Percentiles rank a stretch among this genome's conserved stretches.
Evolutionary conservation across 805 yeast genomes (phyloP).

Genomic region (Starmerella floricola): DNA sequence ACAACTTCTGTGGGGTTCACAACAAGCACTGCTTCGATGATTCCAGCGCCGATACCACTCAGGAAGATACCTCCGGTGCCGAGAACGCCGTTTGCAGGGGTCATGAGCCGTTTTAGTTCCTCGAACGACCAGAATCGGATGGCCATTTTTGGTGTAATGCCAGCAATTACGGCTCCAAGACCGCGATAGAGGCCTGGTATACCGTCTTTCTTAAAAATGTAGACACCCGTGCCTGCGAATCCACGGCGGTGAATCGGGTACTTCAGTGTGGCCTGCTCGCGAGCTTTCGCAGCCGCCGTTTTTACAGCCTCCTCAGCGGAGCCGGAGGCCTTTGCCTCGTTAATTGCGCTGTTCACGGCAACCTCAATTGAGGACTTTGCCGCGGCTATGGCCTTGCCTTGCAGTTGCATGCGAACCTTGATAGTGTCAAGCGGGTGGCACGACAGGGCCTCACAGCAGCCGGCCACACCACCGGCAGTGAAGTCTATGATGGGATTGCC

Average conservation of each 20-base stretch:
- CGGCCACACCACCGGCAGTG: conserved; percentile 94
- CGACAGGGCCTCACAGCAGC: conserved; percentile 90
- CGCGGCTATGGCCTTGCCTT: conserved; percentile 41
- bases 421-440: conserved; percentile 98
- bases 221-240: conserved; percentile 66
- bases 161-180: conserved; percentile 91
- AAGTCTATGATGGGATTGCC: conserved; percentile 27
- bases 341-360: conserved; percentile 17
- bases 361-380: conserved; percentile 18
- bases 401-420: conserved; percentile 93
- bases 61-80: conserved; percentile 65
- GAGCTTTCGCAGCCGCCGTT: conserved; percentile 14
- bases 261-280: conserved; percentile 32
- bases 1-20: conserved; percentile 98
- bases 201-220: conserved; percentile 69
- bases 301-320: conserved; percentile 9
- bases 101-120: conserved; percentile 60
- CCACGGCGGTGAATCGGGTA: conserved; percentile 50
- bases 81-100: conserved; percentile 50
- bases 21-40: conserved; percentile 86
- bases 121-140: conserved; percentile 91
- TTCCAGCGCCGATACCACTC: conserved; percentile 96
- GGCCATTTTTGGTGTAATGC: conserved; percentile 98
- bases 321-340: conserved; percentile 9
- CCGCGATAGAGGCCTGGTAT: conserved; percentile 85